These are phyloP conservation scores for Phytophthora uliginosa DNA, from an alignment of 352 stramenopile species.

Conservation along the genomic window DNA sequence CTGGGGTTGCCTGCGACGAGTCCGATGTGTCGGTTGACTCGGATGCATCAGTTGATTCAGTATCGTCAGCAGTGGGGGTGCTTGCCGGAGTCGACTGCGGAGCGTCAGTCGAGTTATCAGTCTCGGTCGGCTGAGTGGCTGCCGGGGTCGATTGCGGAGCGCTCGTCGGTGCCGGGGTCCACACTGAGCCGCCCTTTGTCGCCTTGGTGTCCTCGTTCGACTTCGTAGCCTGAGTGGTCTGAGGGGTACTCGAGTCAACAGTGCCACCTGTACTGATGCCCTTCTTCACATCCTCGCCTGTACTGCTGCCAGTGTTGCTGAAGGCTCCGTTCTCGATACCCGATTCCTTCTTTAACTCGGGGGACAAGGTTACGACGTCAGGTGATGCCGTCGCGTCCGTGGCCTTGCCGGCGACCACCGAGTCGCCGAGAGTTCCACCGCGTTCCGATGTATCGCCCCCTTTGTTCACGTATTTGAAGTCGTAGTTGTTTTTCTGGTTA, in stretches of 20 bases:
- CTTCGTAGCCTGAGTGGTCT: conserved; percentile 5
- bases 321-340: conserved; percentile 18
- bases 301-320: conserved; percentile 5
- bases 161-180: not conserved
- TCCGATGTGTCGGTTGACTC: not conserved
- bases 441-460: conserved; percentile 7
- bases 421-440: conserved; percentile 24
- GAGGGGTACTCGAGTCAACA: not conserved
- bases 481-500: conserved; percentile 20
- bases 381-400: conserved; percentile 22
- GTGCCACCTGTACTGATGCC: conserved; percentile 9
- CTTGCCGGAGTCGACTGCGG: not conserved
- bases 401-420: conserved; percentile 21
- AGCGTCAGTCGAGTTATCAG: not conserved
- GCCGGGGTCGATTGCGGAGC: conserved; percentile 8
- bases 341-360: conserved; percentile 22
- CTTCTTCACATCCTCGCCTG: conserved; percentile 5
- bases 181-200: conserved; percentile 4
- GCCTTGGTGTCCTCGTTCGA: conserved; percentile 15
- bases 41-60: conserved; percentile 11
- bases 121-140: not conserved
- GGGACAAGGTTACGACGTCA: conserved; percentile 13
- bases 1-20: not conserved
- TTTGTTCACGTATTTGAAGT: conserved; percentile 33
- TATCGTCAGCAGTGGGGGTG: not conserved